These are phyloP conservation scores for Acanthamoeba rhysodes DNA, from an alignment of 208 protist genomes.

Conservation along the genomic window DNA sequence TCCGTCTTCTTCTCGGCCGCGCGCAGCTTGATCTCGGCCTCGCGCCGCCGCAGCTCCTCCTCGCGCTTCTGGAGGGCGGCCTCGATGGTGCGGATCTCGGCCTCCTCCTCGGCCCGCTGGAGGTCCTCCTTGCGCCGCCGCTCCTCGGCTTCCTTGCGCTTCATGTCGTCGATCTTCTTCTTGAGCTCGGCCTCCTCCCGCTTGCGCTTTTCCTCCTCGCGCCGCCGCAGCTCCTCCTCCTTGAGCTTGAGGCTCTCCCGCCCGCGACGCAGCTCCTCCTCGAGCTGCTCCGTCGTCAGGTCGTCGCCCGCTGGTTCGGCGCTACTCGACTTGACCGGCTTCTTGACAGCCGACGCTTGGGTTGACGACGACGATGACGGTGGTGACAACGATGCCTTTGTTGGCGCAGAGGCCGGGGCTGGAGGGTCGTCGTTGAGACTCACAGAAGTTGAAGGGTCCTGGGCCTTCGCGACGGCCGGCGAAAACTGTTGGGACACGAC, in stretches of 20 bases:
- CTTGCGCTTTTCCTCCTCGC: slow-evolving; percentile 28
- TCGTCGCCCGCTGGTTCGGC: neutral
- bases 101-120: neutral
- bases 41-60: neutral
- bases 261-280: neutral
- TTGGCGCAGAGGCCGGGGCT: too few relatives aligned
- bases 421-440: too few relatives aligned
- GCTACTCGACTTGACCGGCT: too few relatives aligned
- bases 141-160: slow-evolving; percentile 32
- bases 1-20: neutral
- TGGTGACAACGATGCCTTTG: too few relatives aligned
- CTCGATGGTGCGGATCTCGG: neutral
- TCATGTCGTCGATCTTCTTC: slow-evolving; percentile 29
- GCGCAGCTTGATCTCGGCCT: neutral
- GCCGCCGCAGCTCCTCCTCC: slow-evolving; percentile 27
- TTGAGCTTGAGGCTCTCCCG: neutral
- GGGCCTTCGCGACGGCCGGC: too few relatives aligned
- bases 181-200: slow-evolving; percentile 1
- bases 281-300: neutral
- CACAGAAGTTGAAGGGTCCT: too few relatives aligned
- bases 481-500: too few relatives aligned
- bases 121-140: slow-evolving; percentile 23
- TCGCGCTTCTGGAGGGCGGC: neutral
- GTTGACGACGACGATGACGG: too few relatives aligned
- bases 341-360: too few relatives aligned